Base-by-base conservation (phyloP, 805 yeast genomes). In the Maudiozyma serrabonitensis region DNA sequence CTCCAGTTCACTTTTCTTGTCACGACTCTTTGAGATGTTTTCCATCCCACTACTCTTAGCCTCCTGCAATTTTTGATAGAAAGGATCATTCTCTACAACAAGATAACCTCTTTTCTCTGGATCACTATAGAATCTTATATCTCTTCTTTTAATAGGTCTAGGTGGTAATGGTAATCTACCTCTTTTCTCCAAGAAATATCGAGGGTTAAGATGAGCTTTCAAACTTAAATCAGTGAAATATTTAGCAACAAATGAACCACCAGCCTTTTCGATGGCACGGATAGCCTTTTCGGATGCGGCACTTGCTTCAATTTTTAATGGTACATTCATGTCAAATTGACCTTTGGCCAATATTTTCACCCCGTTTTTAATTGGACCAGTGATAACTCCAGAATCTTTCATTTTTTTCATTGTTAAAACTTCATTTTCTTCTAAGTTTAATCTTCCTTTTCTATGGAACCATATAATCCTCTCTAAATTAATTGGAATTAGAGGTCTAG, bases 121-220 rank as follows among this genome's bases (percentile, higher is more conserved):
- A 63, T 80, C 76, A 45, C 88, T 79, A 70, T 93, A 91, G 67
- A 75, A 87, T 50, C 79, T 80, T 50, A 91, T 81, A 61, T 84
- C 88, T 68, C 87, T 84, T 69, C 86, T 80, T 57, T 79, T 81
- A 8, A 83, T 84, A 13, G 99, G 99, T 67, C 89, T 80, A 1
- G 97, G 89, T 47, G 79, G 81, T 55, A 87, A 65, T 43, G 98
- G 98, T 15, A 90, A 66, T 55, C 88, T 80, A 16, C 95, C 95
- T 61, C 80, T 82, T 59, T 76, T 84, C 54, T 73, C 67, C 45
- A 85, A 64, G 57, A 82, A 84, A 66, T 81, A 74, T 44, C 79
- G 76, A 11, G 98, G 97, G 43, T 81, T 68, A 39, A 87, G 72
- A 60, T 88, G 93, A 4, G 88, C 91, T 59, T 79, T 73, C 59